Evolutionary conservation across 1,284 basidiomycete species (phyloP), one percentile per base, ranked within the genome.

Genomic region (Ganoderma leucocontextum): DNA sequence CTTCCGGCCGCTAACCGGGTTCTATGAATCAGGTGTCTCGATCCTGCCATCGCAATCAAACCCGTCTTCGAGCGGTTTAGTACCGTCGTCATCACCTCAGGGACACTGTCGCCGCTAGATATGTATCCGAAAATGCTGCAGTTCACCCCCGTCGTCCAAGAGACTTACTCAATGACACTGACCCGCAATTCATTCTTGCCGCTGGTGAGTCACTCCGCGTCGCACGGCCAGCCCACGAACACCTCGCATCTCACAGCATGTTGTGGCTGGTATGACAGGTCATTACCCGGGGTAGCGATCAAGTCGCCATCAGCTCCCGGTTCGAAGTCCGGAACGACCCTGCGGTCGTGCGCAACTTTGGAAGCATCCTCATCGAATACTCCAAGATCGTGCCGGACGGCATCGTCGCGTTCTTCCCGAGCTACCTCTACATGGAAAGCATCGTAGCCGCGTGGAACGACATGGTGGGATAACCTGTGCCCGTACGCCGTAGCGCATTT

Each of bases 41-140:
- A 99, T 80, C 98, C 98, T 0, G 96, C 97, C 1, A 88, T 99
- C 36, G 98, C 98, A 12, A 99, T 99, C 76, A 95, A 96, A 73
- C 98, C 98, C 0, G 95, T 99, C 33, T 99, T 99, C 79, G 98
- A 99, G 78, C 92, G 97, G 57, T 99, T 99, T 80, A 97, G 95
- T 79, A 97, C 94, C 72, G 98, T 99, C 57, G 96, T 99, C 75
- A 99, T 99, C 80, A 99, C 98, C 0, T 98, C 96, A 15, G 98
- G 98, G 75, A 99, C 98, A 39, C 97, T 99, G 75, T 98, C 96
- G 8, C 98, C 98, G 6, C 83, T 99, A 66, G 98, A 99, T 82
- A 99, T 99, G 98, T 98, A 99, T 80, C 98, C 98, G 29, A 99
- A 99, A 82, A 99, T 99, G 94, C 87, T 99, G 55, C 95, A 97